These are phyloP conservation scores for Pelargonium fulgidum DNA, from an alignment of 441 rosid genomes.

Conservation along the genomic window DNA sequence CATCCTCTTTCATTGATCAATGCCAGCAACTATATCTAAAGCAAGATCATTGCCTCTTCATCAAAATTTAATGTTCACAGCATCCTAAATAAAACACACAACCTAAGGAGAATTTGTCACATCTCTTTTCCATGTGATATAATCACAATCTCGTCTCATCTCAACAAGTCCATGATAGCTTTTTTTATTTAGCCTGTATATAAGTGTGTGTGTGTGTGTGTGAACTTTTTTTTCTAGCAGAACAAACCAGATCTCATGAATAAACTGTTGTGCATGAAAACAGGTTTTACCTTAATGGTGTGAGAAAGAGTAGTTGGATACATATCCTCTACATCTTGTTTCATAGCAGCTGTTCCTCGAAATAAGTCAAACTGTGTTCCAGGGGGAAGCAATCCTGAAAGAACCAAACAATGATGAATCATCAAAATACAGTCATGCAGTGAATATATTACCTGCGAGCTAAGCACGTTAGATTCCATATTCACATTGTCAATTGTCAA, in stretches of 20 bases:
- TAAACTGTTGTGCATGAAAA: not conserved
- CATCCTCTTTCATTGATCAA: too few species aligned
- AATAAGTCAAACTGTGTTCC: constrained; percentile 99
- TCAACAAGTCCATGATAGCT: too few species aligned
- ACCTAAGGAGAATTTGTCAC: too few species aligned
- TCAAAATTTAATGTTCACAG: too few species aligned
- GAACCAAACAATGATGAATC: constrained; percentile 19
- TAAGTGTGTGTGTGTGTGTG: too few species aligned
- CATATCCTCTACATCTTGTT: constrained; percentile 94
- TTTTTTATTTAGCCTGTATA: too few species aligned
- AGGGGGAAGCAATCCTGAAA: constrained; percentile 88
- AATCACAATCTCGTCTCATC: too few species aligned
- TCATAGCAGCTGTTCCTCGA: constrained; percentile 98
- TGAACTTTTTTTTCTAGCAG: not conserved
- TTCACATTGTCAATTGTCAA: not conserved
- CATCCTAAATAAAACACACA: too few species aligned
- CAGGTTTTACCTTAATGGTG: constrained; percentile 63
- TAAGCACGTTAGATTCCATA: not conserved
- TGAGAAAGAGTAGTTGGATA: constrained; percentile 75
- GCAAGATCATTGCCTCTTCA: too few species aligned
- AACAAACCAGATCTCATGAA: constrained; percentile 5
- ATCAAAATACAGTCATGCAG: constrained; percentile 12
- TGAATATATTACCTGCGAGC: not conserved
- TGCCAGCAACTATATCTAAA: too few species aligned
- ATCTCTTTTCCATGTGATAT: too few species aligned